Conservation (phyloP, 2,329 filamentous ascomycete genomes). For the Talaromyces sp. region DNA sequence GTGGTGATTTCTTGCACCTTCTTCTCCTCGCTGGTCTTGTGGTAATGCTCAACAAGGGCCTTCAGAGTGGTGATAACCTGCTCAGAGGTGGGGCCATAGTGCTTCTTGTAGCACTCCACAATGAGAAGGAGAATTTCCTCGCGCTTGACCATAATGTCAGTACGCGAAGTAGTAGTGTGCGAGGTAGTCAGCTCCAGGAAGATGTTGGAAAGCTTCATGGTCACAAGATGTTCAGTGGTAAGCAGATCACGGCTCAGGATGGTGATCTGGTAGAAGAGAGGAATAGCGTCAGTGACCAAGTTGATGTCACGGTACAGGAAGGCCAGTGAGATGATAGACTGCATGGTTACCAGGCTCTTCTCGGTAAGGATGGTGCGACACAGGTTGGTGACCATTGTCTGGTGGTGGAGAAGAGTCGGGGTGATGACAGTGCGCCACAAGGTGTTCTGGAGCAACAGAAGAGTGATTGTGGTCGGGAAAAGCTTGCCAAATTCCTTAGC, state of each 20-base stretch:
- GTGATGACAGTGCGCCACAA: constrained; percentile 48
- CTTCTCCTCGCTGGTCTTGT: constrained; percentile 51
- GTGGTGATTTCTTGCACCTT: constrained; percentile 44
- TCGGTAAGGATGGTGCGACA: constrained; percentile 34
- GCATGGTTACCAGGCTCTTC: constrained; percentile 51
- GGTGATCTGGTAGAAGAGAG: constrained; percentile 50
- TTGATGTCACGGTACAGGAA: constrained; percentile 43
- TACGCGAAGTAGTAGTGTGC: constrained; percentile 29
- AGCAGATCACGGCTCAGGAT: constrained; percentile 43
- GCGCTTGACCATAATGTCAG: constrained; percentile 41
- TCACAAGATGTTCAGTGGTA: constrained; percentile 48
- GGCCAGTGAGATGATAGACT: constrained; percentile 52
- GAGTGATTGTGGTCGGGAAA: constrained; percentile 49
- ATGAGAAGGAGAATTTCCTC: constrained; percentile 52
- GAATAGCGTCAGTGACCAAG: constrained; percentile 33
- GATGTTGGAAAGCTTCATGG: constrained; percentile 48
- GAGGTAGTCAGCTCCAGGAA: constrained; percentile 52
- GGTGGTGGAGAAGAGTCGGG: constrained; percentile 32
- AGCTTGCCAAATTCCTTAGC: constrained; percentile 51
- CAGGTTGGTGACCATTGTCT: constrained; percentile 33
- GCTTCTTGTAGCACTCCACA: constrained; percentile 52
- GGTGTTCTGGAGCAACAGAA: constrained; percentile 53
- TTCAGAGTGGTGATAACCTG: constrained; percentile 49
- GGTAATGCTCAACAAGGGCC: constrained; percentile 53
- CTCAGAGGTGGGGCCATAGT: constrained; percentile 51